phyloP scores from a whole-genome alignment of 2,329 filamentous ascomycete species.

The Xylariaceae sp. region DNA sequence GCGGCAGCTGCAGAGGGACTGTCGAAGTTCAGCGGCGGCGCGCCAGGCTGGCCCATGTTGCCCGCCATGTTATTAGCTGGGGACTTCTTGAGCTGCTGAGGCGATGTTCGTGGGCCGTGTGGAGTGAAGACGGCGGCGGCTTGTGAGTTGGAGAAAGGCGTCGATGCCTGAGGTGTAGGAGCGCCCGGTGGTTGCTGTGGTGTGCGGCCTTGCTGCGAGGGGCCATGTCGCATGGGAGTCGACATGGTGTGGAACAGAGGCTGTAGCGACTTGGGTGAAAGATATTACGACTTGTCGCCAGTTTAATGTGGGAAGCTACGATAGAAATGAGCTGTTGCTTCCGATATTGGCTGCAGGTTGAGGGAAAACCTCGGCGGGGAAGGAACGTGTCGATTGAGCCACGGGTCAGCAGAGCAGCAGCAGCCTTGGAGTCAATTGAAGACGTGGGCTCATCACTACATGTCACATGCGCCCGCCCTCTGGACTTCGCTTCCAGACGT shows the following conservation, averaged over 20 bases:
- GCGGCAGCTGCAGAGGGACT: slow-evolving; percentile 61
- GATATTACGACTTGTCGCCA: too few relatives aligned
- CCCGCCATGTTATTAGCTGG: slow-evolving; percentile 46
- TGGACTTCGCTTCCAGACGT: too few relatives aligned
- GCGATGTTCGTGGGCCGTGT: slow-evolving; percentile 53
- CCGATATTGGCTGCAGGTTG: too few relatives aligned
- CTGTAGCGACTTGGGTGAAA: not conserved
- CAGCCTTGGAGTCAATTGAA: too few relatives aligned
- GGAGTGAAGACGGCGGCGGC: slow-evolving; percentile 58
- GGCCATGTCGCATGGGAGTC: slow-evolving; percentile 33
- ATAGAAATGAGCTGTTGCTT: not conserved
- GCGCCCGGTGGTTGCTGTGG: slow-evolving; percentile 46
- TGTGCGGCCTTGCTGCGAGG: slow-evolving; percentile 50
- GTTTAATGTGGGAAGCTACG: too few relatives aligned
- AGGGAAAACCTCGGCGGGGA: too few relatives aligned
- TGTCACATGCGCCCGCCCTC: too few relatives aligned
- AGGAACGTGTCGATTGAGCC: too few relatives aligned
- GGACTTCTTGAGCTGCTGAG: slow-evolving; percentile 62
- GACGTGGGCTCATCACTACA: too few relatives aligned
- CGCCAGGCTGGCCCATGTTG: slow-evolving; percentile 43
- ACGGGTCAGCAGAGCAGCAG: too few relatives aligned
- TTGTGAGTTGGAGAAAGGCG: slow-evolving; percentile 57
- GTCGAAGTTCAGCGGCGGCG: slow-evolving; percentile 55
- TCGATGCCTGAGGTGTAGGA: slow-evolving; percentile 63
- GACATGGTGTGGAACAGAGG: slow-evolving; percentile 25